Conservation (phyloP, 495 filamentous ascomycete species). For the Tuber magnatum region DNA sequence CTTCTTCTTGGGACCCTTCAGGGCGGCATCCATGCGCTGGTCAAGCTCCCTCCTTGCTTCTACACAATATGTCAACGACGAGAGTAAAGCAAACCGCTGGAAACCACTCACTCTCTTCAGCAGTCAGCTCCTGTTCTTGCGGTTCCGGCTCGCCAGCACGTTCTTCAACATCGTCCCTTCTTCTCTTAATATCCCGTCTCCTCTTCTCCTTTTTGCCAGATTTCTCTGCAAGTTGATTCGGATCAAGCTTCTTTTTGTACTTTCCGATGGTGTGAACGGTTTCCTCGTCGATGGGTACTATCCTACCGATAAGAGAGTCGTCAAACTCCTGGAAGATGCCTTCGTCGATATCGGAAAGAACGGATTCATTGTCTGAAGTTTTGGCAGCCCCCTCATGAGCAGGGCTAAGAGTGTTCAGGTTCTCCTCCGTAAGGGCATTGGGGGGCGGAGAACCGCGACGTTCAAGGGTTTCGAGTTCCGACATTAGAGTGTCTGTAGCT, state of each 20-base stretch:
- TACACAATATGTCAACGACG: slow-evolving; percentile 26
- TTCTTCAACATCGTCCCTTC: slow-evolving; percentile 49
- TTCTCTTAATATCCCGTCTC: slow-evolving; percentile 63
- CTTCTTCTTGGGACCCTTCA: slow-evolving; percentile 72
- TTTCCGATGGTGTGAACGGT: slow-evolving; percentile 70
- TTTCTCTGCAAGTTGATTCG: slow-evolving; percentile 56
- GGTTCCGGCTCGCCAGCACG: slow-evolving; percentile 45
- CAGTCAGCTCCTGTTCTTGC: slow-evolving; percentile 45
- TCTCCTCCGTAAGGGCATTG: slow-evolving; percentile 31
- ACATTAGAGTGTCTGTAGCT: slow-evolving; percentile 41
- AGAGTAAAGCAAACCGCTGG: slow-evolving; percentile 2
- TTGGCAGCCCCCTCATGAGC: slow-evolving; percentile 42
- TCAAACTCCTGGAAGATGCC: slow-evolving; percentile 90
- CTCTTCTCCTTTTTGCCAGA: slow-evolving; percentile 60
- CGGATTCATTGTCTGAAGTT: slow-evolving; percentile 69
- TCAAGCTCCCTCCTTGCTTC: slow-evolving; percentile 59
- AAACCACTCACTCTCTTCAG: slow-evolving; percentile 45
- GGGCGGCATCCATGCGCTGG: slow-evolving; percentile 73
- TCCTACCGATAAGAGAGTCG: slow-evolving; percentile 55
- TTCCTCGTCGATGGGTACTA: slow-evolving; percentile 78
- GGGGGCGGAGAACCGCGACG: slow-evolving; percentile 26
- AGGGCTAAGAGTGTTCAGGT: slow-evolving; percentile 40
- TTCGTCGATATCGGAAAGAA: slow-evolving; percentile 91
- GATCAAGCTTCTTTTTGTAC: slow-evolving; percentile 66
- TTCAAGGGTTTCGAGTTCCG: slow-evolving; percentile 43